phyloP scores from a whole-genome alignment of 305 asterid species.

The Ilex paraguariensis region DNA sequence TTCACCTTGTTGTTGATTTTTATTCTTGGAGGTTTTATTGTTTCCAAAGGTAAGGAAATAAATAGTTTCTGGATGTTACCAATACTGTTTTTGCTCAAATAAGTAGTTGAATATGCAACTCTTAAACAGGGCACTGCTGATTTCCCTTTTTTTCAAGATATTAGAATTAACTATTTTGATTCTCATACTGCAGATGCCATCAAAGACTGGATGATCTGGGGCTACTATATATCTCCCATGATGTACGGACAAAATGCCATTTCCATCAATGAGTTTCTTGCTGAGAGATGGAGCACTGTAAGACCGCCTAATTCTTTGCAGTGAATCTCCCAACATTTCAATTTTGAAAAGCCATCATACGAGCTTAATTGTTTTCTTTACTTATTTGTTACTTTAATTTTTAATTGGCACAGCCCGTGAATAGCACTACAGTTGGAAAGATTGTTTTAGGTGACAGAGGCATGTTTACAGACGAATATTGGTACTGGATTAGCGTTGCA shows the following conservation, averaged over 20 bases:
- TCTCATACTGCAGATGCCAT: conserved; percentile 48
- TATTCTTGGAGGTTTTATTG: conserved; percentile 70
- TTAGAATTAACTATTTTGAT: not conserved
- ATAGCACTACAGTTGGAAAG: conserved; percentile 60
- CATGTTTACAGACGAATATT: conserved; percentile 39
- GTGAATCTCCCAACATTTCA: not conserved
- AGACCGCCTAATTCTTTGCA: conserved; percentile 12
- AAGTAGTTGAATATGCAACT: too few species aligned
- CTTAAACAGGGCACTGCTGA: too few species aligned
- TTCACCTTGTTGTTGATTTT: conserved; percentile 58
- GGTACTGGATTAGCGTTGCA: conserved; percentile 63
- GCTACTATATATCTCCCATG: conserved; percentile 80
- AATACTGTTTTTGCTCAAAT: not conserved
- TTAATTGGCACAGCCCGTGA: conserved; percentile 38
- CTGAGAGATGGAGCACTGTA: conserved; percentile 72
- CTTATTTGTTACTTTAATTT: not conserved
- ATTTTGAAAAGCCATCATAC: conserved; percentile 2
- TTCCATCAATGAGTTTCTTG: conserved; percentile 67
- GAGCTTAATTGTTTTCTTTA: conserved; percentile 7
- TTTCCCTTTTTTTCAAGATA: not conserved
- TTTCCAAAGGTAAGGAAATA: conserved; percentile 46
- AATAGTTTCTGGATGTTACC: not conserved
- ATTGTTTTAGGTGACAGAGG: conserved; percentile 64
- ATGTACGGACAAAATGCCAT: conserved; percentile 86
- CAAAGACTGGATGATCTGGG: conserved; percentile 78